Evolutionary conservation across 2,329 filamentous ascomycete genomes (phyloP).

Genomic region (Cladobotryum mycophilum): DNA sequence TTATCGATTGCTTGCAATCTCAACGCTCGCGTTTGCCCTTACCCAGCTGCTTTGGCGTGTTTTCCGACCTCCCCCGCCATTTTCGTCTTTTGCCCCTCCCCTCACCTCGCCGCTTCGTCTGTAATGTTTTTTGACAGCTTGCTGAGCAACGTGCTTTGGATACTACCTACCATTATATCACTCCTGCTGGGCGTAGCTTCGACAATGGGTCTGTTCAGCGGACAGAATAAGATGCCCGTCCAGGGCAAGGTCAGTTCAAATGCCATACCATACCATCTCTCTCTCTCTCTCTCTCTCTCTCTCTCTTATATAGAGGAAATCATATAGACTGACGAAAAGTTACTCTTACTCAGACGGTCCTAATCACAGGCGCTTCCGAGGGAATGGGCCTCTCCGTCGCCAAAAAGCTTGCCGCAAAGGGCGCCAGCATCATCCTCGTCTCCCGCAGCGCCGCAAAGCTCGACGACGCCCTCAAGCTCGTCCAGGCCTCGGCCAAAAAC

Average conservation of each 20-base stretch:
- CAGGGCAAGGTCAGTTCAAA: conserved; percentile 66
- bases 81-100: neutral
- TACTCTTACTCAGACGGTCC: conserved; percentile 58
- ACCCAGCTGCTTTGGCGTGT: too few species aligned
- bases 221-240: conserved; percentile 68
- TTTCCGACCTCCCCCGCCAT: too few species aligned
- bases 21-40: too few species aligned
- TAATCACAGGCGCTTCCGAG: conserved; percentile 88
- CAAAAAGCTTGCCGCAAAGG: conserved; percentile 68
- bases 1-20: too few species aligned
- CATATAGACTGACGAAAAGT: conserved; percentile 9
- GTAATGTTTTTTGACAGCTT: conserved; percentile 10
- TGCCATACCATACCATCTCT: too few species aligned
- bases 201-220: conserved; percentile 61
- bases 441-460: conserved; percentile 73
- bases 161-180: conserved; percentile 27
- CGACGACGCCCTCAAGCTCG: conserved; percentile 57
- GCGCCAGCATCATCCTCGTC: conserved; percentile 81
- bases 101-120: too few species aligned
- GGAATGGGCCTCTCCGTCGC: conserved; percentile 80
- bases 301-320: neutral
- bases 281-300: too few species aligned
- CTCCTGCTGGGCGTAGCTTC: conserved; percentile 25
- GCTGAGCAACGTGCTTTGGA: conserved; percentile 14
- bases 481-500: conserved; percentile 60